Conservation (phyloP, 75 land plant species). For the Gnetum montanum region DNA sequence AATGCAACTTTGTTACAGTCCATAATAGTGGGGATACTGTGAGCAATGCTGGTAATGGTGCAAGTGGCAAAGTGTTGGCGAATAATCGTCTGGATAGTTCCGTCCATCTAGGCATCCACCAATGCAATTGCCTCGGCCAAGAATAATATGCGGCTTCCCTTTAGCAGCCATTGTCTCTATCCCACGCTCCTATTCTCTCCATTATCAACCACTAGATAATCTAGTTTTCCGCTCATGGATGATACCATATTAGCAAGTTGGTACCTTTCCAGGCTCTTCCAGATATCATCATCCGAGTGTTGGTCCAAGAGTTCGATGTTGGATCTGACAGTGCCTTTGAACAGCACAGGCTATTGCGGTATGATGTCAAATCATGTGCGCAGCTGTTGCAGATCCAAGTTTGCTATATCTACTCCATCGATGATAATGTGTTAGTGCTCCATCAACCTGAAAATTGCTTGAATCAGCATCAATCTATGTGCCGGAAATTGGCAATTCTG, state of each 20-base stretch:
- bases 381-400: constrained; percentile 72
- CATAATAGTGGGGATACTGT: constrained; percentile 94
- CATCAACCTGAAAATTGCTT: constrained; percentile 76
- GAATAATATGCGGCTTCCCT: constrained; percentile 59
- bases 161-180: constrained; percentile 82
- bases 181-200: constrained; percentile 99
- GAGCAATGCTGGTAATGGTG: constrained; percentile 88
- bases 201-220: constrained; percentile 60
- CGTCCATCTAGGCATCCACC: constrained; percentile 89
- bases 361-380: constrained; percentile 85
- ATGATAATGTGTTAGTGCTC: constrained; percentile 72
- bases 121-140: constrained; percentile 97
- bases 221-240: constrained; percentile 55
- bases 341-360: constrained; percentile 94
- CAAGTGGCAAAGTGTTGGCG: constrained; percentile 60
- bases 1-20: constrained; percentile 81
- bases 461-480: constrained; percentile 59
- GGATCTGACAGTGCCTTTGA: constrained; percentile 89
- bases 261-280: constrained; percentile 94
- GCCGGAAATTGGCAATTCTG: too few relatives aligned
- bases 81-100: constrained; percentile 66
- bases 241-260: constrained; percentile 74
- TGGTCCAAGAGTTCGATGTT: constrained; percentile 80
- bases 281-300: constrained; percentile 78
- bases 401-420: constrained; percentile 68